Evolutionary conservation across 148 eudicot genomes (phyloP).

Genomic region (Vaccinium vitisidaea): DNA sequence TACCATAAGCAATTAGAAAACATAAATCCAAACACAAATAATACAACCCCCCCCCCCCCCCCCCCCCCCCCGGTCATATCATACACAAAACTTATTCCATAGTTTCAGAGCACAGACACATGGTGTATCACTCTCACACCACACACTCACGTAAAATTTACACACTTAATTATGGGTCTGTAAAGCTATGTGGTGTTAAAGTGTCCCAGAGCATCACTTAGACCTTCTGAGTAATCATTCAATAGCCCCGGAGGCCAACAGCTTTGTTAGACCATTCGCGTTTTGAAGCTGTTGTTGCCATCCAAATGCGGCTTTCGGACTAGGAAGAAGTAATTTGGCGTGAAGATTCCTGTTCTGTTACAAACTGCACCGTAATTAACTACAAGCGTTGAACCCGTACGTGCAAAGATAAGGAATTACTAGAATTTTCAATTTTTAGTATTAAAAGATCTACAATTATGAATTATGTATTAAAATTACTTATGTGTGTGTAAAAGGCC

Average conservation of each 20-base stretch:
- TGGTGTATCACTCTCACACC: too few species aligned
- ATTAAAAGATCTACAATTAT: too few species aligned
- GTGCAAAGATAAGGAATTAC: too few species aligned
- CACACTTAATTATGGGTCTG: too few species aligned
- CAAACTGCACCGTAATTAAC: neutral
- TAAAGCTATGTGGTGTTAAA: too few species aligned
- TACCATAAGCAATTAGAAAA: too few species aligned
- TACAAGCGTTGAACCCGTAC: too few species aligned
- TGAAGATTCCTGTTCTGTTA: conserved; percentile 84
- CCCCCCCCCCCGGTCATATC: neutral
- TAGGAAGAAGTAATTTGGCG: conserved; percentile 80
- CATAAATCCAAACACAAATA: neutral
- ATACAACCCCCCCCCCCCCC: neutral
- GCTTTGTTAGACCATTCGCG: too few species aligned
- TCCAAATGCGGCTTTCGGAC: conserved; percentile 60
- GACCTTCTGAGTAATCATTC: neutral
- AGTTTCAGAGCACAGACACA: neutral
- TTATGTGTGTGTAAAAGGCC: too few species aligned
- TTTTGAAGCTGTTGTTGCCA: neutral
- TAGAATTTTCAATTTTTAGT: too few species aligned
- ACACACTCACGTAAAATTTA: too few species aligned
- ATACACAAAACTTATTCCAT: neutral
- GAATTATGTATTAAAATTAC: too few species aligned
- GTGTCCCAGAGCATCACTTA: neutral
- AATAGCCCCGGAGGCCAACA: neutral